Evolutionary conservation across 352 stramenopile genomes (phyloP), one percentile per base, ranked within the genome.

Genomic region (Phytophthora ohioensis): DNA sequence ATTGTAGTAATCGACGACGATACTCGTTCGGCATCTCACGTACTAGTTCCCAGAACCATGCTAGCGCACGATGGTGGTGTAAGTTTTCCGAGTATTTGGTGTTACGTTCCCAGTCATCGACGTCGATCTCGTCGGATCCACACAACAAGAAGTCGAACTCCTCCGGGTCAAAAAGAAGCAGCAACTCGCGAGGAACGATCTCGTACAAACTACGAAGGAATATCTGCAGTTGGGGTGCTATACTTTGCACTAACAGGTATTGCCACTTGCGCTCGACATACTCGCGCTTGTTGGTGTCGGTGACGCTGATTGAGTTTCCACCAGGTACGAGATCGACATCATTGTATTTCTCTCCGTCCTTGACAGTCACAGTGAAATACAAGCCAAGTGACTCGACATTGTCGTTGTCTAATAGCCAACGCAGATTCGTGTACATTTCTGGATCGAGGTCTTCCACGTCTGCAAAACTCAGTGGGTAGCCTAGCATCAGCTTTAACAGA

Each of bases 81-180:
- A 84, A 48, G 12, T 76, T 57, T 45, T 70, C 57, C 10, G 71
- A 78, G 49, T 78, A 75, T 38, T 73, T 79, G 7, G 94, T 98
- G 67, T 98, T 75, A 17, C 69, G 73, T 69, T 92, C 84, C 95
- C 94, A 98, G 71, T 99, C 96, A 10, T 97, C 80, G n/a, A 98
- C 90, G 54, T 98, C 88, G 71, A 98, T 98, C 62, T 88, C 84
- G 6, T 97, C 92, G 34, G 98, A 80, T 17, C 96, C 97, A 57
- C 94, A 98, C 58, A 99, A 87, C 2, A 99, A 54, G 39, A 98
- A 83, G 67, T 99, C 95, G 3, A 99, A 79, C 75, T 99, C 95
- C 69, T 98, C 93, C 34, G 97, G 97, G 63, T 99, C 96, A 76
- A 99, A 98, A 5, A 98, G 73, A 17, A 95, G 90, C 10, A 99